Percentiles rank a stretch among this genome's conserved stretches.
Evolutionary conservation across 805 yeast species (phyloP).

Genomic region (Candida orba): DNA sequence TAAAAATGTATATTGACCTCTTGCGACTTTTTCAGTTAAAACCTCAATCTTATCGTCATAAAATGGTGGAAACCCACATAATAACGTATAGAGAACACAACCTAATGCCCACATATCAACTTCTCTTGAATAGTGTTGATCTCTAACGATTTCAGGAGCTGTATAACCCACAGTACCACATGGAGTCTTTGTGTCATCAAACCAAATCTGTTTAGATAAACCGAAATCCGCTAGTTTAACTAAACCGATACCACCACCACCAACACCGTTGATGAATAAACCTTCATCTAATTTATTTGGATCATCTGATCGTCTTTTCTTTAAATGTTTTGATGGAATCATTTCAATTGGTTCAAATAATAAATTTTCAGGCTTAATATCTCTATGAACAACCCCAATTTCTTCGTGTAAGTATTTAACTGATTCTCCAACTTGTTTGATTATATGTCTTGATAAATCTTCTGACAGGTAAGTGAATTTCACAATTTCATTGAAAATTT

Average conservation of each 20-base stretch:
- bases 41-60: slow-evolving; percentile 61
- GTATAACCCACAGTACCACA: slow-evolving; percentile 76
- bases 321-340: slow-evolving; percentile 9
- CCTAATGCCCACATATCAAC: slow-evolving; percentile 75
- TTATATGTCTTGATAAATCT: slow-evolving; percentile 53
- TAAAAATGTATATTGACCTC: slow-evolving; percentile 67
- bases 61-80: slow-evolving; percentile 72
- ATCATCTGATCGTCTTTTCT: slow-evolving; percentile 47
- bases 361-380: slow-evolving; percentile 92
- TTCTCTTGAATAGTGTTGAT: slow-evolving; percentile 53
- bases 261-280: slow-evolving; percentile 39
- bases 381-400: slow-evolving; percentile 91
- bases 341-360: slow-evolving; percentile 46
- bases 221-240: slow-evolving; percentile 70
- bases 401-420: slow-evolving; percentile 88
- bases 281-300: slow-evolving; percentile 59
- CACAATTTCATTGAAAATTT: slow-evolving; percentile 69
- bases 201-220: slow-evolving; percentile 50
- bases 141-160: slow-evolving; percentile 62
- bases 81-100: slow-evolving; percentile 58
- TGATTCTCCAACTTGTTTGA: slow-evolving; percentile 73
- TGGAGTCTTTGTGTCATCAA: slow-evolving; percentile 53
- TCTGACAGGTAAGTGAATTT: slow-evolving; percentile 48
- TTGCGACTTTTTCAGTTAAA: slow-evolving; percentile 59
- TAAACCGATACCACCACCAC: slow-evolving; percentile 58